These are phyloP conservation scores for Botryotinia globosa DNA, from an alignment of 2,329 filamentous ascomycete species.

Conservation along the genomic window DNA sequence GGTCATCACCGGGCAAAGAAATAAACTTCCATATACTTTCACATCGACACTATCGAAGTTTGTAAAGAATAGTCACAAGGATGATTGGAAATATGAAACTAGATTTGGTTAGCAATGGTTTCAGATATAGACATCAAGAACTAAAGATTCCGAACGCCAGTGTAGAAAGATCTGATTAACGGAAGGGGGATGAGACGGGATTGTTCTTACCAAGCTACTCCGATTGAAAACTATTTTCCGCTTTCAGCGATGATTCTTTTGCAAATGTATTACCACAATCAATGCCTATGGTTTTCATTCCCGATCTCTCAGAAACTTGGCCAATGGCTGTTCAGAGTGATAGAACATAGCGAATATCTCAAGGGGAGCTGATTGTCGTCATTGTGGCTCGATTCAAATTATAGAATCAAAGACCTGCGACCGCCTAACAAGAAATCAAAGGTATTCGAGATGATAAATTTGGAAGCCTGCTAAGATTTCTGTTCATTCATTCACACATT, in stretches of 20 bases:
- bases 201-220: constrained; percentile 35
- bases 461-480: constrained; percentile 39
- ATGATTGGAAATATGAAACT: constrained; percentile 24
- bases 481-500: constrained; percentile 40
- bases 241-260: constrained; percentile 30
- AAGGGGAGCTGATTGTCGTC: constrained; percentile 38
- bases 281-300: constrained; percentile 21
- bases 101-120: constrained; percentile 19
- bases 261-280: background rate
- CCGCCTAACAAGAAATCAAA: constrained; percentile 19
- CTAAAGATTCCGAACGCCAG: background rate
- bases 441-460: background rate
- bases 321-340: constrained; percentile 27
- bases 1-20: constrained; percentile 39
- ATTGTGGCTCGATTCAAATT: constrained; percentile 25
- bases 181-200: background rate
- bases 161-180: background rate
- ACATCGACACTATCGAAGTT: constrained; percentile 21
- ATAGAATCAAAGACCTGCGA: constrained; percentile 1
- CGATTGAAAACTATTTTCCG: constrained; percentile 42
- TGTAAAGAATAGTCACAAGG: constrained; percentile 17
- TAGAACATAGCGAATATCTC: constrained; percentile 30
- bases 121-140: background rate
- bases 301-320: constrained; percentile 19
- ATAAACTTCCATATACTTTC: constrained; percentile 23